phyloP scores from a whole-genome alignment of 768 basidiomycete genomes.

The Porpolomopsis calyptriformis region DNA sequence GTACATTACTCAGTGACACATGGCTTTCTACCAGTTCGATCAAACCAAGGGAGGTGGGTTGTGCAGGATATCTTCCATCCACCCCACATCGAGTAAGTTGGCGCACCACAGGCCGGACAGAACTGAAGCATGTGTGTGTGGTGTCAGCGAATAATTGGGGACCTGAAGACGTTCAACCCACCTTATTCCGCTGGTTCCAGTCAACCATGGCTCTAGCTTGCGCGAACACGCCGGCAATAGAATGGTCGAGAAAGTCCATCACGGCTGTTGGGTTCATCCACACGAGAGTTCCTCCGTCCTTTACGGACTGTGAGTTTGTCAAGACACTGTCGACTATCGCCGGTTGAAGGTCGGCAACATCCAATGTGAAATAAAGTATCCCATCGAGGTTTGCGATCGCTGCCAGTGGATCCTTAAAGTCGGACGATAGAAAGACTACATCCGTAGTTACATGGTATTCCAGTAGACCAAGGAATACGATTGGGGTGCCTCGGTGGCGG shows the following conservation, averaged over 20 bases:
- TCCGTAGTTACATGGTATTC: conserved; percentile 36
- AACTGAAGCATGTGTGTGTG: conserved; percentile 37
- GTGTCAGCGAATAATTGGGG: neutral
- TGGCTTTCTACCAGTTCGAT: conserved; percentile 49
- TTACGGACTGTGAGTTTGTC: conserved; percentile 32
- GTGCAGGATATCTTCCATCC: conserved; percentile 91
- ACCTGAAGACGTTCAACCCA: conserved; percentile 16
- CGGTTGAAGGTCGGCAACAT: conserved; percentile 45
- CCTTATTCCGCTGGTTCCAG: conserved; percentile 89
- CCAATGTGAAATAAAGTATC: conserved; percentile 78
- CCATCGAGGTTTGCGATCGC: conserved; percentile 58
- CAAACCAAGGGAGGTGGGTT: conserved; percentile 64
- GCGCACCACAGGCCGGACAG: conserved; percentile 79
- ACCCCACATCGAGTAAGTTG: conserved; percentile 79
- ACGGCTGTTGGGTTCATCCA: conserved; percentile 61
- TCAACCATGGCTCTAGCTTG: conserved; percentile 75
- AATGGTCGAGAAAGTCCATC: conserved; percentile 44
- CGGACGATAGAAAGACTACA: conserved; percentile 52
- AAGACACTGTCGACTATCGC: conserved; percentile 28
- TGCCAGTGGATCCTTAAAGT: conserved; percentile 45
- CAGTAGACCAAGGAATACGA: conserved; percentile 75
- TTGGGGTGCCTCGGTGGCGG: conserved; percentile 44
- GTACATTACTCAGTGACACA: conserved; percentile 58
- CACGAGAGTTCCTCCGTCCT: conserved; percentile 30
- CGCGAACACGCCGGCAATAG: conserved; percentile 69